Evolutionary conservation across 306 rosid genomes (phyloP).

Genomic region (Luffa aegyptiaca): DNA sequence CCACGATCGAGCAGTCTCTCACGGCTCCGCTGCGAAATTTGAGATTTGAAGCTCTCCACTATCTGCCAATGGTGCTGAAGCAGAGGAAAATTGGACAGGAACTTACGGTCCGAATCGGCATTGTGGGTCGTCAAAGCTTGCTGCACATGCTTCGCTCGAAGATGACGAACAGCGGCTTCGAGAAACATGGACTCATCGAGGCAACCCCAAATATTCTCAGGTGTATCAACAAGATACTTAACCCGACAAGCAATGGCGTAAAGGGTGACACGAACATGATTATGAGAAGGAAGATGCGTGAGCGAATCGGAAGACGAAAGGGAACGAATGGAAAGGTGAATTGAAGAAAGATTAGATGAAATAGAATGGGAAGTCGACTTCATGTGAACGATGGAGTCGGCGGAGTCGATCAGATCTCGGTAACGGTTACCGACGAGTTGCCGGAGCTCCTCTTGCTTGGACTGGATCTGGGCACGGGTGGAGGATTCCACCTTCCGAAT

Average conservation of each 20-base stretch:
- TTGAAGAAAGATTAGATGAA: conserved; percentile 55
- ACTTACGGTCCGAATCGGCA: conserved; percentile 24
- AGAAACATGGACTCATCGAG: conserved; percentile 92
- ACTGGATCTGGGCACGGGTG: conserved; percentile 74
- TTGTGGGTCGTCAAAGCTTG: conserved; percentile 12
- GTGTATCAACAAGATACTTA: conserved; percentile 86
- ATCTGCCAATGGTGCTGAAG: conserved; percentile 99
- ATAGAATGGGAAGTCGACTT: conserved; percentile 53
- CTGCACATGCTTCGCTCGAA: conserved; percentile 77
- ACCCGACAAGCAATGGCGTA: conserved; percentile 81
- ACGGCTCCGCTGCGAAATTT: conserved; percentile 91
- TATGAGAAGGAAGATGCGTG: conserved; percentile 21
- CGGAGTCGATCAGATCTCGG: conserved; percentile 95
- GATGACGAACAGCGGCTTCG: conserved; percentile 73
- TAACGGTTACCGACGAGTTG: conserved; percentile 90
- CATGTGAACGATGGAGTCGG: conserved; percentile 88
- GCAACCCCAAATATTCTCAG: conserved; percentile 95
- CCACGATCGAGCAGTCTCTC: conserved; percentile 70
- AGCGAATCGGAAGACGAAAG: conserved; percentile 37
- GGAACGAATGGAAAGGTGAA: conserved; percentile 47
- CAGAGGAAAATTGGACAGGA: conserved; percentile 62
- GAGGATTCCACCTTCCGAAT: conserved; percentile 63
- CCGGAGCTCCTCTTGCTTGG: conserved; percentile 95
- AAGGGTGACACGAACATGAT: conserved; percentile 27
- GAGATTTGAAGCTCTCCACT: conserved; percentile 77